Evolutionary conservation across 1,284 basidiomycete genomes (phyloP), one percentile per base, ranked within the genome.

Genomic region (Kwoniella shivajii): DNA sequence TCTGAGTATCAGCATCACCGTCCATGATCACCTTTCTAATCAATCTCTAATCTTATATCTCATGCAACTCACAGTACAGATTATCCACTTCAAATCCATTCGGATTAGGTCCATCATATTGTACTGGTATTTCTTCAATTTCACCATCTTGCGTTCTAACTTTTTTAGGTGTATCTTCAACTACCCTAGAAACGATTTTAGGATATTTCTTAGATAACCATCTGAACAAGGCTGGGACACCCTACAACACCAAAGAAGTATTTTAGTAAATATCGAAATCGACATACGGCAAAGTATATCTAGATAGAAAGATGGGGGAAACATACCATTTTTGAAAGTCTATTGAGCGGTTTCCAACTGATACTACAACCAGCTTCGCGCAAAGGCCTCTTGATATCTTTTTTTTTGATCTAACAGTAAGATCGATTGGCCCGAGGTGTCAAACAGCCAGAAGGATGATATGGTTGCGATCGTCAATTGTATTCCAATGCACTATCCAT

Each of bases 121-220:
- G 88, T 55, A 95, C 78, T 6, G 93, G 93, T 47, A 95, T 82
- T 50, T 85, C 82, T 57, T 90, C 80, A 20, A 84, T 89, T 65
- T 88, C 83, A 55, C 84, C 86, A 68, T 86, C 85, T 20, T 64
- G 57, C 22, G 72, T 68, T 1, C 82, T 81, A 26, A 91, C 80
- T 66, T 85, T 84, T 27, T 81, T 80, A 45, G 89, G 87, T 41
- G 89, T 88, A 56, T 92, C 92, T 76, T 97, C 93, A 29, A 84
- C 79, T 2, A 95, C 92, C 29, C 87, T 84, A 60, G 80, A 79
- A 61, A 93, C 90, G 72, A 94, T 96, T 83, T 92, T 96, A 50
- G 93, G 92, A 75, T 97, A 96, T 79, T 95, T 96, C 82, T 88
- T 93, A 75, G 91, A 93, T 60, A 95, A 83, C 91, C 92, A 95